phyloP scores from a whole-genome alignment of 1,139 yeast species.

The Blastobotrys arbuscula region DNA sequence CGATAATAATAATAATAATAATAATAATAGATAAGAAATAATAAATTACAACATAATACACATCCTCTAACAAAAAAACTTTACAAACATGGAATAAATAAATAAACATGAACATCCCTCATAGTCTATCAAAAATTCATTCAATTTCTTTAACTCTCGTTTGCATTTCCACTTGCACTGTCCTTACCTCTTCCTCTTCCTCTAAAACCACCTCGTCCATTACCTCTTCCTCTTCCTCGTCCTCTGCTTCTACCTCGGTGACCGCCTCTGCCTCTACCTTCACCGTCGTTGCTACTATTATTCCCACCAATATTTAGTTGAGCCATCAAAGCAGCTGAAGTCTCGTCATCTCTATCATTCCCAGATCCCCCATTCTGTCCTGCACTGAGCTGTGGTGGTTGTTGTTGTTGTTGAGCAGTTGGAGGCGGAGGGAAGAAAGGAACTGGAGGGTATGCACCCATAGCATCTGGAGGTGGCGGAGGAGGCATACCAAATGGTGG shows the following conservation, averaged over 20 bases:
- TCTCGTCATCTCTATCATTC: conserved; percentile 21
- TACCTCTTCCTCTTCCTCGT: conserved; percentile 30
- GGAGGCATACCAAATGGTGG: conserved; percentile 12
- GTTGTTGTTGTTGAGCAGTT: conserved; percentile 17
- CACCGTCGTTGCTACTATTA: neutral
- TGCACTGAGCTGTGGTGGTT: conserved; percentile 21
- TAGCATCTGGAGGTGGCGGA: conserved; percentile 9
- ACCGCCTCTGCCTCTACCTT: conserved; percentile 14
- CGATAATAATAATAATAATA: no score
- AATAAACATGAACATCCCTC: no score
- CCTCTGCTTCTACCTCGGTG: conserved; percentile 27
- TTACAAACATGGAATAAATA: no score
- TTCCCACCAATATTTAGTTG: conserved; percentile 21
- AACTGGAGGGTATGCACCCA: conserved; percentile 14
- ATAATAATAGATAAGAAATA: no score
- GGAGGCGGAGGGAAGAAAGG: conserved; percentile 20
- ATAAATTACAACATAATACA: no score
- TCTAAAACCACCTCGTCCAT: conserved; percentile 23
- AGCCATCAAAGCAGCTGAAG: conserved; percentile 31
- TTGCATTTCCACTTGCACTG: neutral
- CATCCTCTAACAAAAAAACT: no score
- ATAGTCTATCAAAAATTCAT: no score
- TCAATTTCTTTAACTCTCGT: no score
- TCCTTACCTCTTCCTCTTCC: conserved; percentile 19
- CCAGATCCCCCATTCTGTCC: conserved; percentile 17